A percentile compares a stretch with the other conserved stretches of the same genome.
Conservation (phyloP, 352 stramenopile genomes). For the Achlya hypogyna region DNA sequence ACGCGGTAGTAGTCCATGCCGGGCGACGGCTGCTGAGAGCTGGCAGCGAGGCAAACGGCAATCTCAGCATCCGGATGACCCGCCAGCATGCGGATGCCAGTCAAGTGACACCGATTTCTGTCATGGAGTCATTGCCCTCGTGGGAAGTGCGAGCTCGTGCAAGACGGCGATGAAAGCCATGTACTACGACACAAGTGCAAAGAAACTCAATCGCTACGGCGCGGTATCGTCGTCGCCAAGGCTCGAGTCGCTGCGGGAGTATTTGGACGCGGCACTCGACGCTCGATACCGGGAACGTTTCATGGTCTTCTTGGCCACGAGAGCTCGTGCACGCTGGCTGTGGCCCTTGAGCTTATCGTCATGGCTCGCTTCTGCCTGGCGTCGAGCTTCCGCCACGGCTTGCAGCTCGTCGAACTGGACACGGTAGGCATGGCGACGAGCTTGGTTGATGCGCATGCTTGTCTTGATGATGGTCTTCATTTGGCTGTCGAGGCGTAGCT, state of each 20-base stretch:
- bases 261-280: not conserved
- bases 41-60: not conserved
- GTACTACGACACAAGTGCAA: too few species aligned
- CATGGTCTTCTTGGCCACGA: not conserved
- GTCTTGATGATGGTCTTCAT: conserved; percentile 67
- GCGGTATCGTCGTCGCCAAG: not conserved
- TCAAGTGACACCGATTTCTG: not conserved
- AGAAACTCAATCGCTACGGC: not conserved
- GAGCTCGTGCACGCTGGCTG: not conserved
- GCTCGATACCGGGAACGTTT: not conserved
- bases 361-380: conserved; percentile 34
- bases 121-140: not conserved
- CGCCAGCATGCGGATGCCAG: not conserved
- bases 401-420: conserved; percentile 59
- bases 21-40: not conserved
- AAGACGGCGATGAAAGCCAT: too few species aligned
- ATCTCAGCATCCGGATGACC: not conserved
- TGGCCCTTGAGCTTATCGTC: not conserved
- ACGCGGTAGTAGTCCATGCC: conserved; percentile 70
- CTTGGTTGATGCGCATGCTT: conserved; percentile 73
- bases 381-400: conserved; percentile 35
- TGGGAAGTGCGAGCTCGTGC: too few species aligned
- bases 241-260: not conserved
- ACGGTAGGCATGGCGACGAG: conserved; percentile 53
- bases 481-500: conserved; percentile 54